These are phyloP conservation scores for Caryopteris hybrid DNA, from an alignment of 305 asterid species.

Conservation along the genomic window DNA sequence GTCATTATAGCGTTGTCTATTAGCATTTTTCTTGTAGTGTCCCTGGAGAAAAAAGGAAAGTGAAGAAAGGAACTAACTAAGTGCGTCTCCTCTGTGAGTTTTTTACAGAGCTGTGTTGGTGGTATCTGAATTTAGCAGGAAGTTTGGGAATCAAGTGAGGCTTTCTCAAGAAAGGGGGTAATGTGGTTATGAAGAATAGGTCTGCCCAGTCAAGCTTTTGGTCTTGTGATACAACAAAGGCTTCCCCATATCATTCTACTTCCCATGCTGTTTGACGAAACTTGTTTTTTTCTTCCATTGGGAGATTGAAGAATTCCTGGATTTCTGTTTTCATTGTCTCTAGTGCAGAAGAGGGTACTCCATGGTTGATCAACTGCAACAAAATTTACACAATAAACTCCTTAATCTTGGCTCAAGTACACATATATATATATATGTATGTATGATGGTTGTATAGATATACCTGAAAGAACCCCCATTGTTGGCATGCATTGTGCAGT, in stretches of 20 bases:
- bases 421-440: neutral
- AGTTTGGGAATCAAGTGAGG: constrained; percentile 40
- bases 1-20: too few relatives aligned
- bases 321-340: constrained; percentile 35
- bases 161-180: constrained; percentile 30
- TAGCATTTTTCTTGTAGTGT: too few relatives aligned
- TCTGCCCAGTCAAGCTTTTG: constrained; percentile 69
- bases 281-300: constrained; percentile 33
- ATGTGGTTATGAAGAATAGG: constrained; percentile 16
- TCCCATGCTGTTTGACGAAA: constrained; percentile 29
- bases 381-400: neutral
- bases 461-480: constrained; percentile 67
- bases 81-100: too few relatives aligned
- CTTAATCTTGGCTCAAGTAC: neutral
- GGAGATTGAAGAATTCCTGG: constrained; percentile 36
- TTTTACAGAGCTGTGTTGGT: too few relatives aligned
- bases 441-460: too few relatives aligned
- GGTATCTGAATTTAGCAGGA: constrained; percentile 33
- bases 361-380: constrained; percentile 52
- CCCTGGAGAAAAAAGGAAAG: too few relatives aligned
- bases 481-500: constrained; percentile 36
- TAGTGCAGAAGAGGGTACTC: constrained; percentile 22
- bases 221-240: constrained; percentile 45
- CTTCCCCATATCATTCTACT: constrained; percentile 49
- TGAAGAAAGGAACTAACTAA: too few relatives aligned